These are phyloP conservation scores for Oryza nivara DNA, from an alignment of 176 grass and related monocot species.

Conservation along the genomic window DNA sequence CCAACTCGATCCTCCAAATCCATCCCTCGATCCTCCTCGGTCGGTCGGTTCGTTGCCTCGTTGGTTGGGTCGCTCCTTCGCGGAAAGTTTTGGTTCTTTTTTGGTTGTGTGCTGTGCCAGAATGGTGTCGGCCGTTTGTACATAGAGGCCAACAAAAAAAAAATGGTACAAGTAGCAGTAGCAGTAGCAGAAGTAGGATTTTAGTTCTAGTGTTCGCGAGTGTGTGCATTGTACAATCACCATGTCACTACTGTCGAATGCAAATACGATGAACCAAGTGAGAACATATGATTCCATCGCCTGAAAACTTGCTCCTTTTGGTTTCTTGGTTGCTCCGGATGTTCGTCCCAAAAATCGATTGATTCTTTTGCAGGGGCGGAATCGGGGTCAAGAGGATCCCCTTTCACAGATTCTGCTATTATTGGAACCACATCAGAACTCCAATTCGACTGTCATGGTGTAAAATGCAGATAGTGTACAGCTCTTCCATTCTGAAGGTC, in stretches of 20 bases:
- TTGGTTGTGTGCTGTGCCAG: slow-evolving; percentile 13
- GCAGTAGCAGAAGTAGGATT: background rate
- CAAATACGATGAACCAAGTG: background rate
- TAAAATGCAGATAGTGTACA: too few species aligned
- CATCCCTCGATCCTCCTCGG: background rate
- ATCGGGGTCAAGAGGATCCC: background rate
- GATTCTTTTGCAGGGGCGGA: background rate
- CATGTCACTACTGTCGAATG: slow-evolving; percentile 39
- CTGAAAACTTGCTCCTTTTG: background rate
- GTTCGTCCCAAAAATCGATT: background rate
- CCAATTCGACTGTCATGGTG: background rate
- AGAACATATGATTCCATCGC: slow-evolving; percentile 7
- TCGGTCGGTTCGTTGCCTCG: background rate
- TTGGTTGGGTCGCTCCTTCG: background rate
- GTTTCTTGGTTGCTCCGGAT: background rate
- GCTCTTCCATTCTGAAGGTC: background rate
- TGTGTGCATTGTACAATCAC: slow-evolving; percentile 31
- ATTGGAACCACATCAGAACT: too few species aligned
- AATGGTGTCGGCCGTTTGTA: slow-evolving; percentile 47
- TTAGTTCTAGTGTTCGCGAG: slow-evolving; percentile 3
- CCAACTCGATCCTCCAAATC: too few species aligned
- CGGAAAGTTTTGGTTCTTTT: slow-evolving; percentile 9
- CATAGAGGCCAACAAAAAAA: slow-evolving; percentile 19
- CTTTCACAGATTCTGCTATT: background rate
- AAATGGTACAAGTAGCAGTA: background rate